These are phyloP conservation scores for Ustilago tritici DNA, from an alignment of 1,284 basidiomycete genomes.

Conservation along the genomic window DNA sequence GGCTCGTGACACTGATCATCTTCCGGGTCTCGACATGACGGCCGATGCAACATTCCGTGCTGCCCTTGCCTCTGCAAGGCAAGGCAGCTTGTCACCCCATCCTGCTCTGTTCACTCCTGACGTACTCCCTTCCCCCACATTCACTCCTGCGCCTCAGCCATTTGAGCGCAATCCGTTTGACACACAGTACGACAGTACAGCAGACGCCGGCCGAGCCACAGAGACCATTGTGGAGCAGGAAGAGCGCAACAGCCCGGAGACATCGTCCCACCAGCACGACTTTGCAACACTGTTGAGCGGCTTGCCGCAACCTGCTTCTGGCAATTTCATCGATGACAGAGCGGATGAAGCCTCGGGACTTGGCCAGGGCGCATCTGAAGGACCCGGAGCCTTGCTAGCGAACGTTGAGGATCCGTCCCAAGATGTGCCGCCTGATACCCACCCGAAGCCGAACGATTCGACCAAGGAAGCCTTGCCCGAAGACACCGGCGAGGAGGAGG, in stretches of 20 bases:
- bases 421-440: not conserved
- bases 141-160: constrained; percentile 45
- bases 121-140: constrained; percentile 47
- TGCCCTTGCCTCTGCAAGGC: constrained; percentile 19
- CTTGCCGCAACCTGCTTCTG: not conserved
- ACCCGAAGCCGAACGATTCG: not conserved
- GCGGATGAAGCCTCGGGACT: not conserved
- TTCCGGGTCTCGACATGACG: constrained; percentile 28
- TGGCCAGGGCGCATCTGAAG: not conserved
- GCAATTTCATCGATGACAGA: not conserved
- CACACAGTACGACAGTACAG: constrained; percentile 20
- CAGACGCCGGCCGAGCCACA: constrained; percentile 4
- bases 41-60: constrained; percentile 31
- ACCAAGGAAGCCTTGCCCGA: not conserved
- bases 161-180: constrained; percentile 42
- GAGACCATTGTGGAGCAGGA: constrained; percentile 18
- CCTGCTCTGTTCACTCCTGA: constrained; percentile 48
- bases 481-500: not conserved
- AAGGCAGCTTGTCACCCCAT: constrained; percentile 43
- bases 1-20: constrained; percentile 31
- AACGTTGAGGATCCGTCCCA: not conserved
- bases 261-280: constrained; percentile 1
- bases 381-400: not conserved
- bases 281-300: not conserved
- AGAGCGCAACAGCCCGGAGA: constrained; percentile 6